Evolutionary conservation across 129 eudicot species (phyloP).

Genomic region (Gnaphalium uliginosum): DNA sequence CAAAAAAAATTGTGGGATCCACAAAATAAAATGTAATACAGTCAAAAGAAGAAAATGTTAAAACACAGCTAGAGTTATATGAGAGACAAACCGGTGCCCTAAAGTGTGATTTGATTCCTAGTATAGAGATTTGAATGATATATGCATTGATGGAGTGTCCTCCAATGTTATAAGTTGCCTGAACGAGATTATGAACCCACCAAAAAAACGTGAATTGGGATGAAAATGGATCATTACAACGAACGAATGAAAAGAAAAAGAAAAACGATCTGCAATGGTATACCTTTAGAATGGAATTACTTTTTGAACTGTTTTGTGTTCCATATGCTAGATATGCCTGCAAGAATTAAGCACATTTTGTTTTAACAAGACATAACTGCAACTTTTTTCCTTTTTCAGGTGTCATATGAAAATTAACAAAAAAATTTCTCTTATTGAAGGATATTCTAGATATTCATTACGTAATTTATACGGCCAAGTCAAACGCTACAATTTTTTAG

Average conservation of each 20-base stretch:
- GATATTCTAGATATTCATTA: not conserved
- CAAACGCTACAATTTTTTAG: not conserved
- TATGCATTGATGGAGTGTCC: slow-evolving; percentile 74
- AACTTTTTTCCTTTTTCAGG: too few species aligned
- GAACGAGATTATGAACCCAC: slow-evolving; percentile 20
- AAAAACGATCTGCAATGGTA: slow-evolving; percentile 3
- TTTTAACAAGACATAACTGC: slow-evolving; percentile 7
- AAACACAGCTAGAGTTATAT: slow-evolving; percentile 3
- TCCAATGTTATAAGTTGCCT: slow-evolving; percentile 84
- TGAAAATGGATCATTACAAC: slow-evolving; percentile 12
- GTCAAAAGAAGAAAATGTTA: not conserved
- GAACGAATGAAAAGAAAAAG: slow-evolving; percentile 8
- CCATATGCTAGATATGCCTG: slow-evolving; percentile 90
- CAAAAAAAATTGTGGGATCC: slow-evolving; percentile 2
- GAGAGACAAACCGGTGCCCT: slow-evolving; percentile 63
- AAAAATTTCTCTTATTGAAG: not conserved
- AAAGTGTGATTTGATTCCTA: slow-evolving; percentile 76
- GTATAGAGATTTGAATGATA: slow-evolving; percentile 66
- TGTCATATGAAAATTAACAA: too few species aligned
- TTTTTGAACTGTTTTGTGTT: slow-evolving; percentile 55
- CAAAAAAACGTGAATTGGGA: not conserved
- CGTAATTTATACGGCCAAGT: not conserved
- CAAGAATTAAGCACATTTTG: slow-evolving; percentile 31
- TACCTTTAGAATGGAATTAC: slow-evolving; percentile 67
- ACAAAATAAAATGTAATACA: not conserved